Base-by-base conservation (phyloP, 1,284 basidiomycete genomes). In the Trichosporon asahii region DNA sequence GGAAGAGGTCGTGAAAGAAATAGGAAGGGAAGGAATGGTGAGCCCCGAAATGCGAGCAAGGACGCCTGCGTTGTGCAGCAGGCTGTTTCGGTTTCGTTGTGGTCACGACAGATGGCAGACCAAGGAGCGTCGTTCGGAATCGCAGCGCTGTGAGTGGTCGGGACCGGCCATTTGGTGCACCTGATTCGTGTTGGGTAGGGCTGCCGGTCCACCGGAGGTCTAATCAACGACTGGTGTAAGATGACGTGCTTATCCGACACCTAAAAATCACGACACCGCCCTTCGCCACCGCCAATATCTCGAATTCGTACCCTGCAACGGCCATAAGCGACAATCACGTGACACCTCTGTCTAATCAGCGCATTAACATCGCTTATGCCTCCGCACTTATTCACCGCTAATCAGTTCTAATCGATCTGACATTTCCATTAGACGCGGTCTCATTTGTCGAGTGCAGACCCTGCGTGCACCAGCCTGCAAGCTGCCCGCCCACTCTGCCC, bases 231-330 rank as follows among this genome's bases (percentile, higher is more conserved):
- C 27, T 61, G 57, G 27, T 61, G 57, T 61, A 31, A 61, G 57
- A 61, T 61, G 57, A 61, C 57, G 57, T 61, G 57, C 57, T 61
- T 61, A n/a, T 61, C 57, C 57, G 27, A 61, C 27, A 29, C 57
- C 57, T 31, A 61, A 61, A 61, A 61, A 61, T 61, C 57, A 61
- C 57, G 57, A 61, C 57, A 61, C 57, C 57, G 27, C 7, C 35
- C 15, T 61, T 61, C 57, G 57, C 57, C 57, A 61, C 57, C 57
- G 2, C 11, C 21, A 61, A 25, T 61, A 61, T 61, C 57, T 61
- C 57, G 57, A 61, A 61, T 61, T 61, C 57, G 2, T 4, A 8
- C 23, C 21, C 49, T 23, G 15, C 23, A 25, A 14, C 23, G 53
- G 25, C 25, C 25, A 25, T 29, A 21, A 15, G 53, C 53, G 23